phyloP scores from a whole-genome alignment of 202 grass and related monocot species.

The Setaria viridis region DNA sequence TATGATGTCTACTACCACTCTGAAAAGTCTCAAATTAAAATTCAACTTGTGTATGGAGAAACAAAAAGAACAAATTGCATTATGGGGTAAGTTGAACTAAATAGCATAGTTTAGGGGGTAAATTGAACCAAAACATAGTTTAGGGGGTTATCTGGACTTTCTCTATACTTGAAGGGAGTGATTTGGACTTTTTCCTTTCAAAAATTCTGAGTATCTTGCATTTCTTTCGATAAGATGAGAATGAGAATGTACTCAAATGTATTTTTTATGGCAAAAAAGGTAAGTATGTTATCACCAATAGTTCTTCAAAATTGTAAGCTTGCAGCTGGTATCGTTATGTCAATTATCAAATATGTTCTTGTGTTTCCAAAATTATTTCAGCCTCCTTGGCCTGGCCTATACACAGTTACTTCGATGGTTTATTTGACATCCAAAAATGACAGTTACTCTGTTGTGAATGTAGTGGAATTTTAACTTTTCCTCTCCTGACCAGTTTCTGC shows the following conservation, averaged over 20 bases:
- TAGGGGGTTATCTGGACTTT: too few species aligned
- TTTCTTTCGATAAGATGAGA: slow-evolving; percentile 12
- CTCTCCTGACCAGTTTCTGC: neutral
- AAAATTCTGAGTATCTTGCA: neutral
- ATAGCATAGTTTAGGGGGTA: too few species aligned
- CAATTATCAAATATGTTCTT: neutral
- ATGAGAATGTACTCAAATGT: neutral
- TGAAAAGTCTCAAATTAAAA: too few species aligned
- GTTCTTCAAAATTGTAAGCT: neutral
- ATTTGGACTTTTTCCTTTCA: too few species aligned
- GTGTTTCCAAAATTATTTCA: slow-evolving; percentile 6
- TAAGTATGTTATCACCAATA: neutral
- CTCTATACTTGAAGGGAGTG: too few species aligned
- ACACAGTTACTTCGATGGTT: slow-evolving; percentile 26
- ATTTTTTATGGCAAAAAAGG: neutral
- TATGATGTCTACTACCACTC: too few species aligned
- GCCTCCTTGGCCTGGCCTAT: slow-evolving; percentile 14
- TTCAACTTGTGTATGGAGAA: too few species aligned
- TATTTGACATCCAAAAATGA: neutral
- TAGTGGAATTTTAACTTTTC: neutral
- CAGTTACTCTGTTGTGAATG: neutral
- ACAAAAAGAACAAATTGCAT: too few species aligned
- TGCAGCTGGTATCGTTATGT: neutral
- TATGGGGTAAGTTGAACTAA: too few species aligned
- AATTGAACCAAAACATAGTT: too few species aligned